Percentiles rank a stretch among this genome's conserved stretches.
Evolutionary conservation across 2,329 filamentous ascomycete species (phyloP).

Genomic region (Apiospora hydei): DNA sequence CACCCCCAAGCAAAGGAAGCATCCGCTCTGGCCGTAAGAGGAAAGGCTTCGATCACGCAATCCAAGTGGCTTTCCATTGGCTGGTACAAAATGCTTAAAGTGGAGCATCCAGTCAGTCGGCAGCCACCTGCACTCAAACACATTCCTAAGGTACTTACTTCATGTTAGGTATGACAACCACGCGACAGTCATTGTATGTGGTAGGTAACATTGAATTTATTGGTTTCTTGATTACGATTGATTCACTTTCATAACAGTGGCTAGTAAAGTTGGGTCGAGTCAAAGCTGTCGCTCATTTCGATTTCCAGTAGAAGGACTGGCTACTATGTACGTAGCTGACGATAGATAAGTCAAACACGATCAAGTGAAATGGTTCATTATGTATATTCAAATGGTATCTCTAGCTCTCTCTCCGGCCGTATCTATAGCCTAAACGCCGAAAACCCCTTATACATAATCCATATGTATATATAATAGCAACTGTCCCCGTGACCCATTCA

Average conservation of each 20-base stretch:
- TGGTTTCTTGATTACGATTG: background rate
- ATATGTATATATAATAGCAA: background rate
- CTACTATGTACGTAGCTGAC: background rate
- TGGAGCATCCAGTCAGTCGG: background rate
- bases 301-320: background rate
- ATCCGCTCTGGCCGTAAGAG: conserved; percentile 20
- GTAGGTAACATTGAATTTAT: background rate
- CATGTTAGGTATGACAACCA: too few species aligned
- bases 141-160: background rate
- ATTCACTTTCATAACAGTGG: background rate
- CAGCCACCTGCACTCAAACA: background rate
- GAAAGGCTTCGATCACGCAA: conserved; percentile 20
- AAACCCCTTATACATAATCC: background rate
- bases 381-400: conserved; percentile 23
- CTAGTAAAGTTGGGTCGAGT: background rate
- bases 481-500: background rate
- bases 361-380: background rate
- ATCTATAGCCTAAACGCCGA: background rate
- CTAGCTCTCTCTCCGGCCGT: background rate
- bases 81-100: background rate
- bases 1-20: conserved; percentile 2
- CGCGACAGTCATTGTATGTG: background rate
- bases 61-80: conserved; percentile 18
- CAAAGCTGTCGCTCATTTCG: background rate
- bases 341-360: background rate